A percentile compares a stretch with the other conserved stretches of the same genome.
Conservation (phyloP, 73 alveolate species). For the Uronychia binucleata region DNA sequence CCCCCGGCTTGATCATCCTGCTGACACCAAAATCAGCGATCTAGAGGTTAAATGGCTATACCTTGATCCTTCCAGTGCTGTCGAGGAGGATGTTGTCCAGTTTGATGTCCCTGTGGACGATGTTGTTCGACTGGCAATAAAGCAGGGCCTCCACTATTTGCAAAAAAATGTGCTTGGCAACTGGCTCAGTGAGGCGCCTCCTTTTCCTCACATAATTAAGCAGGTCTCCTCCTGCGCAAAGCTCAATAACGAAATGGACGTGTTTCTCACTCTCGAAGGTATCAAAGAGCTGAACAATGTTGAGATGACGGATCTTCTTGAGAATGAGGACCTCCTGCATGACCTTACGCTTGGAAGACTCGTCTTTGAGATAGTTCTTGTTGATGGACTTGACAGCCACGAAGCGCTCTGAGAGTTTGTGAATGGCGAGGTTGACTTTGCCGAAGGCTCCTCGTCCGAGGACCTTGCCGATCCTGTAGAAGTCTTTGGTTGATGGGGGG, state of each 20-base stretch:
- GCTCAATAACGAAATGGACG: slow-evolving; percentile 56
- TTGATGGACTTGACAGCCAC: slow-evolving; percentile 66
- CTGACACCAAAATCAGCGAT: slow-evolving; percentile 97
- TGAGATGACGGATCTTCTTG: slow-evolving; percentile 47
- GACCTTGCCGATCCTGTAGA: slow-evolving; percentile 55
- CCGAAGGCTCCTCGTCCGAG: slow-evolving; percentile 73
- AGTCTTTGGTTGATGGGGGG: too few species aligned
- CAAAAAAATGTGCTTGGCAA: slow-evolving; percentile 84
- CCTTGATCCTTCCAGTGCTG: slow-evolving; percentile 84
- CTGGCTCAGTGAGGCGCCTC: slow-evolving; percentile 83
- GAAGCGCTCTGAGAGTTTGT: slow-evolving; percentile 27
- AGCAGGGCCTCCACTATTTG: slow-evolving; percentile 84
- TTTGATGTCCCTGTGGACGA: slow-evolving; percentile 96
- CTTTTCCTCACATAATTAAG: neutral
- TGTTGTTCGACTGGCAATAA: slow-evolving; percentile 80
- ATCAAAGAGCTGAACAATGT: slow-evolving; percentile 58
- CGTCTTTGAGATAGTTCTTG: slow-evolving; percentile 46
- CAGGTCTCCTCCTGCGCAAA: slow-evolving; percentile 15
- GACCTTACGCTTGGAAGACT: slow-evolving; percentile 30
- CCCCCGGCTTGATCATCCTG: slow-evolving; percentile 75
- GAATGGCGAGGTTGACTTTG: slow-evolving; percentile 62
- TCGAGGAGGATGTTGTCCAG: slow-evolving; percentile 94
- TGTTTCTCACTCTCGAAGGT: slow-evolving; percentile 49
- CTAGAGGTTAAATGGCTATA: too few species aligned
- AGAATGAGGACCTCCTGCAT: slow-evolving; percentile 65